A percentile compares a stretch with the other conserved stretches of the same genome.
phyloP scores from a whole-genome alignment of 2,329 filamentous ascomycete genomes.

The Verruconis gallopava region DNA sequence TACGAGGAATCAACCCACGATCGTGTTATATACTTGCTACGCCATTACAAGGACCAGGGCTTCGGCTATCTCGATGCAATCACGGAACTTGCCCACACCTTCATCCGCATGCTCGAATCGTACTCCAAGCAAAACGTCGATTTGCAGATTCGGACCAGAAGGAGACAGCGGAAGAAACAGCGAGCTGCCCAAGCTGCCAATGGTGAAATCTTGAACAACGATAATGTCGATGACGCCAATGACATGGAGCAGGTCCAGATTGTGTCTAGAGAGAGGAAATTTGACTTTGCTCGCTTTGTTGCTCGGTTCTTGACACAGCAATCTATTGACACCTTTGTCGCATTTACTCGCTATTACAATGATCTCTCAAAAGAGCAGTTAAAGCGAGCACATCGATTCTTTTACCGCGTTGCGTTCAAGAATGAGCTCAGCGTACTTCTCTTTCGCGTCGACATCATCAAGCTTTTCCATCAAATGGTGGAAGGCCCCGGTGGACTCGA shows the following conservation, averaged over 20 bases:
- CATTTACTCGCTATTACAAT: slow-evolving; percentile 64
- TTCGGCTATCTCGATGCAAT: slow-evolving; percentile 87
- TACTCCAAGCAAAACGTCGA: slow-evolving; percentile 94
- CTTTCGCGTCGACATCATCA: slow-evolving; percentile 81
- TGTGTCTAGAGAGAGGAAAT: slow-evolving; percentile 71
- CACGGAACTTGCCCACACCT: slow-evolving; percentile 84
- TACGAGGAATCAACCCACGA: slow-evolving; percentile 96
- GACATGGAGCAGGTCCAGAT: slow-evolving; percentile 51
- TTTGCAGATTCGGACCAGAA: slow-evolving; percentile 77
- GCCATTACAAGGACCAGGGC: slow-evolving; percentile 84
- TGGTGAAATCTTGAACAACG: slow-evolving; percentile 34
- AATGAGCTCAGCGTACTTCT: slow-evolving; percentile 81
- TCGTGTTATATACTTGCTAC: slow-evolving; percentile 63
- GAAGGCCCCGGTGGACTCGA: slow-evolving; percentile 73
- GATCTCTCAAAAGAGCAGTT: slow-evolving; percentile 71
- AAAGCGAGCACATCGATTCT: slow-evolving; percentile 85
- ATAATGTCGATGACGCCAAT: slow-evolving; percentile 42
- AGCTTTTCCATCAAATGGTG: slow-evolving; percentile 80
- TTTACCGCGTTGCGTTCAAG: slow-evolving; percentile 90
- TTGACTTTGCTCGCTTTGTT: slow-evolving; percentile 79
- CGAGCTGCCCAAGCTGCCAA: slow-evolving; percentile 32
- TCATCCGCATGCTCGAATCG: slow-evolving; percentile 77
- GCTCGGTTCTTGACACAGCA: slow-evolving; percentile 70
- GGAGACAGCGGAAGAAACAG: slow-evolving; percentile 59
- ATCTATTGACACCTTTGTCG: slow-evolving; percentile 79